Percentiles rank a stretch among this genome's conserved stretches.
These are phyloP conservation scores for Populus tremula DNA, from an alignment of 345 rosid genomes.

Conservation along the genomic window DNA sequence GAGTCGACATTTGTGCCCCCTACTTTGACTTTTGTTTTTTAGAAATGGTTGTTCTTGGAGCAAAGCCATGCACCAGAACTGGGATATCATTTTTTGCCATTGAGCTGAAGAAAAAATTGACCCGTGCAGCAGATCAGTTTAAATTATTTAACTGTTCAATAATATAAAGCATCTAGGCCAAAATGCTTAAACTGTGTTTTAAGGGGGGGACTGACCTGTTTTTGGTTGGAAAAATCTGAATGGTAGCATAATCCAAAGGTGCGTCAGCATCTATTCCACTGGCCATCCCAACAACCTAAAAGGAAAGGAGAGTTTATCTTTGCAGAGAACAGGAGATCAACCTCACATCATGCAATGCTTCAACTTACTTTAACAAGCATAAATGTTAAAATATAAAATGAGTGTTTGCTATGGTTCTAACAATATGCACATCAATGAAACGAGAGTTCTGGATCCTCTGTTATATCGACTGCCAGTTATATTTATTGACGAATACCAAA, in stretches of 20 bases:
- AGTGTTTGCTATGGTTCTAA: neutral
- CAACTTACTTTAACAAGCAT: neutral
- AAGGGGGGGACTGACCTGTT: constrained; percentile 33
- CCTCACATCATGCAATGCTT: neutral
- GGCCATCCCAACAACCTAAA: constrained; percentile 36
- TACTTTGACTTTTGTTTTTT: neutral
- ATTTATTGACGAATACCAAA: neutral
- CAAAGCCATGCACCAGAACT: neutral
- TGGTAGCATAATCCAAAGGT: constrained; percentile 46
- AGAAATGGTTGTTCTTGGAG: neutral
- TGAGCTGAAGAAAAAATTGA: neutral
- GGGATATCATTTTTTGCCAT: neutral
- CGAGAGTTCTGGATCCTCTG: neutral
- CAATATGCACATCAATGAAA: neutral
- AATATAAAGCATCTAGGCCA: neutral
- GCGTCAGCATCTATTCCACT: constrained; percentile 36
- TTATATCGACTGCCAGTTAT: neutral
- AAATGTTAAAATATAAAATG: neutral
- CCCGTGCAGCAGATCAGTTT: neutral
- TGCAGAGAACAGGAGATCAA: neutral
- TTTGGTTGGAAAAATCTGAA: constrained; percentile 44
- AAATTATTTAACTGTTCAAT: neutral
- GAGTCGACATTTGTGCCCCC: neutral
- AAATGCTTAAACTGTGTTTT: neutral
- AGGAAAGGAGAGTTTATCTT: constrained; percentile 3